phyloP scores from a whole-genome alignment of 208 protist species.

The Tritrichomonas musculus region DNA sequence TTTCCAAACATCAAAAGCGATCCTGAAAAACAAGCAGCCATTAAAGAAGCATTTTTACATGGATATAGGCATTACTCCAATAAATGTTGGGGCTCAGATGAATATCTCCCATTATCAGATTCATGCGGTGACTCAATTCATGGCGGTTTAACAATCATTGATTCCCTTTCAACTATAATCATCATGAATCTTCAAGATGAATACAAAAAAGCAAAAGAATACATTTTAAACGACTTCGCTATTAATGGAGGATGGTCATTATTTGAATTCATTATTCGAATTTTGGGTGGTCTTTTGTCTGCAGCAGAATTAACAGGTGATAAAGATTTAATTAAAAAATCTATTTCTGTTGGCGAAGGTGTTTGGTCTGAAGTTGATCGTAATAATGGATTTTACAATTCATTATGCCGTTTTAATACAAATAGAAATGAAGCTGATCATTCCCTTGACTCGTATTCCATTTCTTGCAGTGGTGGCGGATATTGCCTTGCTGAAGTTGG shows the following conservation, averaged over 20 bases:
- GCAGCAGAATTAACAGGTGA: conserved; percentile 59
- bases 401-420: neutral
- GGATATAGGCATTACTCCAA: neutral
- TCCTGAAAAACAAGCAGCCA: neutral
- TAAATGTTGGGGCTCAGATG: neutral
- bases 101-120: neutral
- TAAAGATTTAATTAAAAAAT: conserved; percentile 42
- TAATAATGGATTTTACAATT: neutral
- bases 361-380: neutral
- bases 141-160: neutral
- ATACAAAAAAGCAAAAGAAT: neutral
- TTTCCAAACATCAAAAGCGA: neutral
- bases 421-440: neutral
- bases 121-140: neutral
- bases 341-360: neutral
- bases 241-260: conserved; percentile 36
- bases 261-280: conserved; percentile 66
- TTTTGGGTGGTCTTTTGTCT: conserved; percentile 60
- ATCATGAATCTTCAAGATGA: neutral
- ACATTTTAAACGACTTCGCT: neutral
- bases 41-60: neutral
- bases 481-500: neutral
- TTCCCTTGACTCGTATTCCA: too few relatives aligned
- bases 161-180: neutral
- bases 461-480: neutral